Base-by-base conservation (phyloP, 352 stramenopile species). In the Phytophthora boehmeriae region DNA sequence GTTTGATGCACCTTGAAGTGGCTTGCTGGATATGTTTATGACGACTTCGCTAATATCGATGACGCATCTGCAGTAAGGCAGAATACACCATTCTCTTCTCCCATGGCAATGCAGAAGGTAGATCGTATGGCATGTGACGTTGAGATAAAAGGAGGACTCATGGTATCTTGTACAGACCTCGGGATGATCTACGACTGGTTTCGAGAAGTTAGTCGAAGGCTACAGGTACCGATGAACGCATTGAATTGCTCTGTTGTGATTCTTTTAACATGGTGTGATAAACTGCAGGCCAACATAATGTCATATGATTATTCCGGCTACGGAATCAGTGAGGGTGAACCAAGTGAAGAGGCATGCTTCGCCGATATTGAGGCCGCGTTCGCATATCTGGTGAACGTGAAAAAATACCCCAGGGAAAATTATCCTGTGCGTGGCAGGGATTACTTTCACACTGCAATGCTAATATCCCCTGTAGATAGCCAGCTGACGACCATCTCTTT, bases 161-260 rank as follows among this genome's bases (percentile, higher is more conserved):
- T 39, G 45, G 23, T 54, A 30, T 8, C 47, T 46, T 14, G 13
- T 19, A 20, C 45, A 94, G 96, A 99, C 66, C 64, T 99, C n/a
- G 95, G 93, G 5, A 98, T 98, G 89, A 98, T 98, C 42, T 98
- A 98, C 68, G 91, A 98, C 64, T 99, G 96, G 96, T 98, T 99
- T 72, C 89, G 91, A 44, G 92, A 98, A 78, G 72, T 99, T 32
- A 79, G 88, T 34, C 76, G 88, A 14, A 78, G 82, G 25, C 61
- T 96, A 47, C 66, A 90, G 63, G 84, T 93, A 54, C 22, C 25
- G 34, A 28, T 32, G 27, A 4, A 4, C 4, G 14, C 47, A 35
- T 10, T 23, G 14, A 50, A 16, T 27, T 17, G 22, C 49, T 2
- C 19, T 19, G 22, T 54, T 22, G 25, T 46, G 13, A 2, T 55